Evolutionary conservation across 2,329 filamentous ascomycete species (phyloP), one percentile per base, ranked within the genome.

Genomic region (Fonsecaea nubica): DNA sequence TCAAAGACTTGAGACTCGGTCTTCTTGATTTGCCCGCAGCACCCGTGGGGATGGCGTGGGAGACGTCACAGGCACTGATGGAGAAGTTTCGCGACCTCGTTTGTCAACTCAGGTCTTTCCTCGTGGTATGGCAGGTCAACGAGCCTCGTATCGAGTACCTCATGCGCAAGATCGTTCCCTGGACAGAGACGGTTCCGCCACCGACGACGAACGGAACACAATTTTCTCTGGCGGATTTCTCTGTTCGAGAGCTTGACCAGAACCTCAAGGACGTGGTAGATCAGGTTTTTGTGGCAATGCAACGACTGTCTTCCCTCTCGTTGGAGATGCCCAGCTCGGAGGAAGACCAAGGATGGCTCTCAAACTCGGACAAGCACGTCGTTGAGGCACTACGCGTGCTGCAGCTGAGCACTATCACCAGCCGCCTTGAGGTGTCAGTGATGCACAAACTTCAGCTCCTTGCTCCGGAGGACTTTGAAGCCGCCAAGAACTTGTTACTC

Each of bases 271-370:
- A 79, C 0, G 81, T 90, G n/a, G 86, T 90, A 55, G 91, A 96
- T 77, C 86, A 87, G 58, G 86, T 94, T 33, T 87, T 97, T 1
- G 90, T 94, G 40, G 89, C 91, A 0, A 84, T 96, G 56, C 92
- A 97, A 76, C 87, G 89, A 69, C 84, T 90, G 54, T 86, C 87
- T 65, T 86, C 86, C 67, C 79, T 83, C 2, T 79, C 87, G 8
- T 77, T 81, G 10, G 80, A 81, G 3, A 79, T 89, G 1, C 88
- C 90, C 1, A 75, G 78, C 4, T 86, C 89, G 1, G 81, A 82
- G 1, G 88, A 92, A 38, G 87, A 90, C 52, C 73, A 82, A 0
- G 82, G 84, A 1, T 92, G 91, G 88, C 77, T 93, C 8, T 76
- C 86, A 1, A 83, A 82, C 53, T 82, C 86, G 67, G 85, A 84